Base-by-base conservation (phyloP, 192 early-diverging fungal genomes). In the Phlyctochytrium planicorne region DNA sequence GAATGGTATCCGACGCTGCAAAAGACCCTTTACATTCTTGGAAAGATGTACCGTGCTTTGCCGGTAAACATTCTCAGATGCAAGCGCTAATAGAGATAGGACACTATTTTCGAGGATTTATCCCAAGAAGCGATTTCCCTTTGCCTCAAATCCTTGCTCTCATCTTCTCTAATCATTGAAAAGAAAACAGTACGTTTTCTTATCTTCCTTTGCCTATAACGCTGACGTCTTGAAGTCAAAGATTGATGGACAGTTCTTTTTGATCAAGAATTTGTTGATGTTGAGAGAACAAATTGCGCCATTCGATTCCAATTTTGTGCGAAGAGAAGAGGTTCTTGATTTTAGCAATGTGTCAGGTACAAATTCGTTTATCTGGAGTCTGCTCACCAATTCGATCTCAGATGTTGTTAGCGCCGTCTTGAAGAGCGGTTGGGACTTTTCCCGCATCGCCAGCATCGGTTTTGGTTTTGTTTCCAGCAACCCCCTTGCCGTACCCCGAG, bases 261-360 rank as follows among this genome's bases (percentile, higher is more conserved):
- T 92, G 52, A 92, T 94, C 36, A 94, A 94, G 65, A 92, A 94
- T 70, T 62, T 94, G n/a, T 68, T 94, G 25, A 88, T 90, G 63
- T 76, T 94, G 4, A 84, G 93, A 37, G 93, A 94, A 34, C 90
- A 92, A 62, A 89, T 93, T 33, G 80, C 87, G 0, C 81, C 87
- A 1, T 94, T 90, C 78, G 89, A 90, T 61, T 82, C 83, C n/a
- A 79, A 84, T 62, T 89, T 93, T 70, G 81, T 92, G 6, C 88
- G 90, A 40, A 77, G 77, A 37, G 86, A 87, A 65, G 87, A 91
- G 59, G 76, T 83, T 24, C 71, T 94, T 14, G 88, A 92, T 60
- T 89, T 91, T 69, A 75, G 81, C 0, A 66, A 73, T 50, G 79
- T 91, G 52, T 79, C 82, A 24, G 87, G 86, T 77, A 69, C 36